Evolutionary conservation across 2,329 filamentous ascomycete species (phyloP).

Genomic region (Xylariomycetidae sp.): DNA sequence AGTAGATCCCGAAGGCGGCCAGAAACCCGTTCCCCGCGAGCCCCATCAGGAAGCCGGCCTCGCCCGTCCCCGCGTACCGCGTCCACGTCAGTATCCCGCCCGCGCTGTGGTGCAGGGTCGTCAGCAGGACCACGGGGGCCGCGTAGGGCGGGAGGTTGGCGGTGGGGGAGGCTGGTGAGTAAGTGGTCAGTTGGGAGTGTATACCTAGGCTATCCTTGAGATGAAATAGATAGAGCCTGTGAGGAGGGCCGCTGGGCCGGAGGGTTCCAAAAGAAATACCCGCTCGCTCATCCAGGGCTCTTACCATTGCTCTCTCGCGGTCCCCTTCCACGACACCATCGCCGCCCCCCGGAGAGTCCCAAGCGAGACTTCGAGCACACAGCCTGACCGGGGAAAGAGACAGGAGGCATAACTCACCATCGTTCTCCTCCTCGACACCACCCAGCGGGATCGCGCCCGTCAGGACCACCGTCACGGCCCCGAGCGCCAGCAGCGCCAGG

Average conservation of each 20-base stretch:
- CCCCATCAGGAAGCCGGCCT: conserved; percentile 55
- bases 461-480: conserved; percentile 58
- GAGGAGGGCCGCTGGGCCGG: no score
- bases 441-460: conserved; percentile 65
- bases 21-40: conserved; percentile 51
- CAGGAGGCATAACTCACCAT: conserved; percentile 27
- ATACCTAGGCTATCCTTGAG: no score
- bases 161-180: neutral
- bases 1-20: conserved; percentile 53
- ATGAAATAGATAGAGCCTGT: no score
- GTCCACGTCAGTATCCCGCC: conserved; percentile 63
- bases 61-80: conserved; percentile 51
- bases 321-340: no score
- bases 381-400: neutral
- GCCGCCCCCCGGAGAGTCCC: no score
- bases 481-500: conserved; percentile 59
- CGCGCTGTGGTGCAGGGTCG: conserved; percentile 58
- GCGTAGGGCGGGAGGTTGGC: conserved; percentile 50
- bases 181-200: neutral
- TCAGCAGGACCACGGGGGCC: conserved; percentile 58
- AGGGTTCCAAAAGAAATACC: no score
- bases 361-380: no score
- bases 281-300: no score
- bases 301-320: no score
- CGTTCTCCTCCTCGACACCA: no score